Conservation (phyloP, 495 filamentous ascomycete species). For the Xanthoparmelia taractica region DNA sequence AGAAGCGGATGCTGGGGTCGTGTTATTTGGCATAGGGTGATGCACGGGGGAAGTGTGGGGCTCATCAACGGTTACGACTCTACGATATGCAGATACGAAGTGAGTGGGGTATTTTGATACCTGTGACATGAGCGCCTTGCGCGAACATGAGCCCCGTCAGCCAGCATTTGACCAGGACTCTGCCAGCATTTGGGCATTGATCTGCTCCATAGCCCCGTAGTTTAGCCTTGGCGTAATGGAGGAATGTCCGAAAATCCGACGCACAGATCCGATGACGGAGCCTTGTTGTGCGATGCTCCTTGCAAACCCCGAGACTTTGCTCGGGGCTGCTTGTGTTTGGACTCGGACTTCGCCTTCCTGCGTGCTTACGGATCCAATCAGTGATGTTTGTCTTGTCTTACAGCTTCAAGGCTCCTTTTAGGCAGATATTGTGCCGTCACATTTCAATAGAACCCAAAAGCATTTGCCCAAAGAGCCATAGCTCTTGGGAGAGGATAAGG, state of each 20-base stretch:
- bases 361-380: neutral
- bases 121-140: neutral
- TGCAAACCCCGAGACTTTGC: neutral
- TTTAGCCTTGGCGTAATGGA: neutral
- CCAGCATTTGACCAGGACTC: neutral
- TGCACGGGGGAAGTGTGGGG: neutral
- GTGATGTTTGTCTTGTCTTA: neutral
- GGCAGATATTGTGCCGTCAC: neutral
- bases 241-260: neutral
- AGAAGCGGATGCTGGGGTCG: slow-evolving; percentile 21
- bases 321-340: neutral
- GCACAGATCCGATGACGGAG: neutral
- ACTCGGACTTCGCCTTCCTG: neutral
- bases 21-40: slow-evolving; percentile 9
- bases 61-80: neutral
- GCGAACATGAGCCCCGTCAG: neutral
- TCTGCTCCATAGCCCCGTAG: neutral
- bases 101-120: neutral
- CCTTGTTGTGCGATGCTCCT: neutral
- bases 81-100: neutral
- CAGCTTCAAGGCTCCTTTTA: neutral
- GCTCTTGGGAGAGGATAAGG: neutral
- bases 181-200: neutral
- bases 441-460: neutral
- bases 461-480: neutral